Percentiles rank a stretch among this genome's conserved stretches.
phyloP scores from a whole-genome alignment of 2,329 filamentous ascomycete species.

The Ramularia endophylla region DNA sequence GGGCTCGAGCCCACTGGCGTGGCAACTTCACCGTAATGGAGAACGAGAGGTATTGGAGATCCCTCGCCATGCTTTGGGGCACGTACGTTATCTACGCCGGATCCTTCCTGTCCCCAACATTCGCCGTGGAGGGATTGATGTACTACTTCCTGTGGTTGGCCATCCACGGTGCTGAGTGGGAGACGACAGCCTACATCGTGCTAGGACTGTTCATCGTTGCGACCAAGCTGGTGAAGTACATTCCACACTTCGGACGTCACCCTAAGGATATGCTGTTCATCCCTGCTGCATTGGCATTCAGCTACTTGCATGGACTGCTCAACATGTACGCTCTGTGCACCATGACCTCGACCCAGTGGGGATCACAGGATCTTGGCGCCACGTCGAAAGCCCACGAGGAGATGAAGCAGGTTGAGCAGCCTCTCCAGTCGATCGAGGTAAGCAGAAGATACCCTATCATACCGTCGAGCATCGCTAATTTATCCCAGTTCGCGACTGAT shows the following conservation, averaged over 20 bases:
- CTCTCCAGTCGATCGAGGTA: slow-evolving; percentile 12
- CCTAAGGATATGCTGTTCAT: slow-evolving; percentile 49
- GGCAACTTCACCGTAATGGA: slow-evolving; percentile 48
- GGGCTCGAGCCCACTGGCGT: slow-evolving; percentile 54
- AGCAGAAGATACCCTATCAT: too few relatives aligned
- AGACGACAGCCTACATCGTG: slow-evolving; percentile 5
- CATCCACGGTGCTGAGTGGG: slow-evolving; percentile 21
- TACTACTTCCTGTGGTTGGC: too few relatives aligned
- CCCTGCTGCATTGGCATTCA: slow-evolving; percentile 48
- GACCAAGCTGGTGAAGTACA: slow-evolving; percentile 54
- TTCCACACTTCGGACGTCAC: slow-evolving; percentile 47
- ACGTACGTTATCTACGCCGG: slow-evolving; percentile 53
- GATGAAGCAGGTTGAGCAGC: background rate
- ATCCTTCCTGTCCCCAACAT: slow-evolving; percentile 51
- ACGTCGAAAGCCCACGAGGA: too few relatives aligned
- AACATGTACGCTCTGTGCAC: slow-evolving; percentile 54
- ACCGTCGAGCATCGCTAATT: too few relatives aligned
- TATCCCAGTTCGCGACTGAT: too few relatives aligned
- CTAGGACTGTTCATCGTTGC: slow-evolving; percentile 44
- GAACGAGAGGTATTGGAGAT: slow-evolving; percentile 30
- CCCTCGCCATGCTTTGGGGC: slow-evolving; percentile 43
- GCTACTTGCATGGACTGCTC: slow-evolving; percentile 52
- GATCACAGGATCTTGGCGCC: slow-evolving; percentile 22
- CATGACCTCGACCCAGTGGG: slow-evolving; percentile 28
- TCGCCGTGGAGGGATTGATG: slow-evolving; percentile 47